A percentile compares a stretch with the other conserved stretches of the same genome.
Evolutionary conservation across 306 rosid species (phyloP).

Genomic region (Rosa lucieae): DNA sequence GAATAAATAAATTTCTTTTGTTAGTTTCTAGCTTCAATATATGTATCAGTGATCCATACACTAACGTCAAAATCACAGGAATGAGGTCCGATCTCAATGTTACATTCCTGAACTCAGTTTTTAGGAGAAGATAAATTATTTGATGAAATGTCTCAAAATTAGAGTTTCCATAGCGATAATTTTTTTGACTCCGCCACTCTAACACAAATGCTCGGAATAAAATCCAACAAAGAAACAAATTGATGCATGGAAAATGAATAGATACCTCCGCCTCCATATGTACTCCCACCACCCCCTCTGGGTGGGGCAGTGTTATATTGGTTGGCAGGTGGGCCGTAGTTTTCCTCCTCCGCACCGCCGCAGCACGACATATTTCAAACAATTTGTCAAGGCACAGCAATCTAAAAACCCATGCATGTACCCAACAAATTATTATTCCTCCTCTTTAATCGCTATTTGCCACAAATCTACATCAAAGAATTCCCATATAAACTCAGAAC

Average conservation of each 20-base stretch:
- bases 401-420: slow-evolving; percentile 44
- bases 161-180: background rate
- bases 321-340: slow-evolving; percentile 60
- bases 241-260: background rate
- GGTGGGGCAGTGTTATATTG: slow-evolving; percentile 56
- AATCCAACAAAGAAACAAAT: background rate
- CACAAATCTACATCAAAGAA: background rate
- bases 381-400: slow-evolving; percentile 29
- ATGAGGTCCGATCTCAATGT: too few relatives aligned
- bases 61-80: background rate
- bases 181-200: background rate
- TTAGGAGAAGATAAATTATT: background rate
- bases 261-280: slow-evolving; percentile 61
- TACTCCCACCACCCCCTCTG: slow-evolving; percentile 63
- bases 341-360: slow-evolving; percentile 80
- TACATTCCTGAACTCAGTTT: too few relatives aligned
- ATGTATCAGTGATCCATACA: background rate
- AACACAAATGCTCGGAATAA: background rate
- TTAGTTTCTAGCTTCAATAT: background rate
- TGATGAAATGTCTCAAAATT: background rate
- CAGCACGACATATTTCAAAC: slow-evolving; percentile 74
- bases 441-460: background rate
- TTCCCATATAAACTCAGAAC: background rate
- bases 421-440: slow-evolving; percentile 9
- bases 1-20: background rate